Conservation (phyloP, 192 early-diverging fungal species). For the Podila epicladia region DNA sequence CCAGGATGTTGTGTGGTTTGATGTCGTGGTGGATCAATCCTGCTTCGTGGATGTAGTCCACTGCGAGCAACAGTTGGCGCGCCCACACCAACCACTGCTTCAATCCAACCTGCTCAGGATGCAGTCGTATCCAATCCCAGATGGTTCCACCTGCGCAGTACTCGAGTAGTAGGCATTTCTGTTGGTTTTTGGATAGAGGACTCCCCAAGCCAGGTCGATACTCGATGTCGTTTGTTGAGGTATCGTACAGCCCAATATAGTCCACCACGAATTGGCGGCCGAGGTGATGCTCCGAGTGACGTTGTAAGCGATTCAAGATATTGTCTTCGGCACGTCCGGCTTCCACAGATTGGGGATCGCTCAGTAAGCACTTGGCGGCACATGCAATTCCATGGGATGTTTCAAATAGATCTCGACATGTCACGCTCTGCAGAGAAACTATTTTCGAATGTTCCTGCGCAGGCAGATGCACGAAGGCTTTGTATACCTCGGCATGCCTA, state of each 20-base stretch:
- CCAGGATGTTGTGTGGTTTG: conserved; percentile 69
- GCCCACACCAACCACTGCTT: conserved; percentile 62
- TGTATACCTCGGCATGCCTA: conserved; percentile 45
- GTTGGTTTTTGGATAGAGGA: not conserved
- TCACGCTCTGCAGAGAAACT: conserved; percentile 4
- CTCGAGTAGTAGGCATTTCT: conserved; percentile 63
- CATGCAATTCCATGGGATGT: conserved; percentile 14
- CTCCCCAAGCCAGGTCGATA: not conserved
- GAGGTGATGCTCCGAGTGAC: conserved; percentile 8
- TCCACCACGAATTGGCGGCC: conserved; percentile 30
- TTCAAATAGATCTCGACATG: conserved; percentile 32
- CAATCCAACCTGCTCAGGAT: conserved; percentile 47
- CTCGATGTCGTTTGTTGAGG: not conserved
- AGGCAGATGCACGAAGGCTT: conserved; percentile 24
- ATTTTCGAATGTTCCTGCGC: conserved; percentile 23
- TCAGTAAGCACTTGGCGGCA: conserved; percentile 39
- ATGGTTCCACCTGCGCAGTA: conserved; percentile 62
- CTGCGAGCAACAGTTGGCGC: conserved; percentile 61
- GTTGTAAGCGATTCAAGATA: conserved; percentile 23
- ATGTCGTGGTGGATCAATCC: conserved; percentile 69
- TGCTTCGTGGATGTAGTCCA: conserved; percentile 58
- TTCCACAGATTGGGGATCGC: conserved; percentile 34
- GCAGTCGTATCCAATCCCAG: conserved; percentile 65
- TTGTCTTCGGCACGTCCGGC: conserved; percentile 29
- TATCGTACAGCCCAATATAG: conserved; percentile 34